Evolutionary conservation across 306 rosid genomes (phyloP).

Genomic region (Purshia tridentata): DNA sequence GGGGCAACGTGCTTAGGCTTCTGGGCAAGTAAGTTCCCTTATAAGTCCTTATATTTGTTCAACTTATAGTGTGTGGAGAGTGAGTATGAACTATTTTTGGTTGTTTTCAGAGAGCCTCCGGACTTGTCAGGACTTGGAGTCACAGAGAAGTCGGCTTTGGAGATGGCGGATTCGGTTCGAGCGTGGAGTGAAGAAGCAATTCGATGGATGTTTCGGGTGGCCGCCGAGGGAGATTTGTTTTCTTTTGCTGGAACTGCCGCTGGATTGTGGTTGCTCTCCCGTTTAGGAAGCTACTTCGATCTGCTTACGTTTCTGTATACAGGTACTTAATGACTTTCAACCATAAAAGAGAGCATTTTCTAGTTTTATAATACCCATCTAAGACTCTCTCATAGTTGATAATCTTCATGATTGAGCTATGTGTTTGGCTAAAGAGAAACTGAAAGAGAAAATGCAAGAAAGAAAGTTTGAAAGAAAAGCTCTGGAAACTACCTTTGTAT

Average conservation of each 20-base stretch:
- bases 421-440: too few relatives aligned
- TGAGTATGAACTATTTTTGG: not conserved
- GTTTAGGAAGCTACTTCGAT: conserved; percentile 37
- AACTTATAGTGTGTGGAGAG: too few relatives aligned
- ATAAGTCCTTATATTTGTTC: not conserved
- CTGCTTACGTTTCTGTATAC: conserved; percentile 44
- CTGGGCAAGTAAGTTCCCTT: conserved; percentile 46
- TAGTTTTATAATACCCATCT: too few relatives aligned
- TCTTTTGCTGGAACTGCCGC: conserved; percentile 35
- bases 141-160: conserved; percentile 31
- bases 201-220: conserved; percentile 39
- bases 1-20: conserved; percentile 49
- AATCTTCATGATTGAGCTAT: too few relatives aligned
- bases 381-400: too few relatives aligned
- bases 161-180: conserved; percentile 26
- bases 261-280: conserved; percentile 47
- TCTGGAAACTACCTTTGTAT: too few relatives aligned
- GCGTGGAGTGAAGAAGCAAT: conserved; percentile 44
- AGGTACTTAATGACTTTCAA: conserved; percentile 30
- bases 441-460: too few relatives aligned
- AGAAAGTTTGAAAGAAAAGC: too few relatives aligned
- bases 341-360: too few relatives aligned
- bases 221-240: conserved; percentile 41
- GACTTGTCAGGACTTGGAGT: conserved; percentile 34
- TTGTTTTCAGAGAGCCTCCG: conserved; percentile 41